These are phyloP conservation scores for Fusarium equiseti DNA, from an alignment of 2,329 filamentous ascomycete genomes.

Conservation along the genomic window DNA sequence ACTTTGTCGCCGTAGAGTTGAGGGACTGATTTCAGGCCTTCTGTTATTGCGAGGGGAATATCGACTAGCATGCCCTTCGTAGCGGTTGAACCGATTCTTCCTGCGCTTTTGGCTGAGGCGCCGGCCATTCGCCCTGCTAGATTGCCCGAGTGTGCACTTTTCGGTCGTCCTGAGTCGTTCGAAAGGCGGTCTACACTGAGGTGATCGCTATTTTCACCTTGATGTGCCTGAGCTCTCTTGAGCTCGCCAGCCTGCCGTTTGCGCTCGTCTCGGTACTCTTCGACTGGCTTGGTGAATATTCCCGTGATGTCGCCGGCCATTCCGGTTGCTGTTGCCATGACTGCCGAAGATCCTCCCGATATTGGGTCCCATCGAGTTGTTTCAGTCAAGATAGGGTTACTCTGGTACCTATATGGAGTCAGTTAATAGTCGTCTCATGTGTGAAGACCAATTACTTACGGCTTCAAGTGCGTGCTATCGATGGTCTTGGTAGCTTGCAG, in stretches of 20 bases:
- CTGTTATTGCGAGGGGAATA: conserved; percentile 6
- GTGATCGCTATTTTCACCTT: neutral
- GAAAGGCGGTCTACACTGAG: neutral
- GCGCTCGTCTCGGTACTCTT: conserved; percentile 1
- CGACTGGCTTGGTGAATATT: neutral
- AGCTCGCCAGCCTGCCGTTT: neutral
- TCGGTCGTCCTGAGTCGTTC: neutral
- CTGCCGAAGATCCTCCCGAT: neutral
- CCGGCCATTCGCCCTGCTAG: conserved; percentile 5
- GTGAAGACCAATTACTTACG: neutral
- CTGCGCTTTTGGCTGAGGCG: conserved; percentile 15
- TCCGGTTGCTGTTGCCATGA: neutral
- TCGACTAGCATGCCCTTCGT: conserved; percentile 13
- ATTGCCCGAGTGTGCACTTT: neutral
- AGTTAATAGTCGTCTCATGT: neutral
- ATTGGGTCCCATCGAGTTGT: neutral
- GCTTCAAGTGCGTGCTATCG: neutral
- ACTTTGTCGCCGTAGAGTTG: neutral
- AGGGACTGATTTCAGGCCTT: neutral
- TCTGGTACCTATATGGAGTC: neutral
- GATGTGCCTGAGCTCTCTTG: neutral
- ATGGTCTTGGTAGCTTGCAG: neutral
- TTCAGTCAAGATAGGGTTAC: neutral
- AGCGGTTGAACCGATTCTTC: neutral
- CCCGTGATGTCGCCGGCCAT: neutral